phyloP scores from a whole-genome alignment of 257 asterid genomes.

The Fraxinus americana region DNA sequence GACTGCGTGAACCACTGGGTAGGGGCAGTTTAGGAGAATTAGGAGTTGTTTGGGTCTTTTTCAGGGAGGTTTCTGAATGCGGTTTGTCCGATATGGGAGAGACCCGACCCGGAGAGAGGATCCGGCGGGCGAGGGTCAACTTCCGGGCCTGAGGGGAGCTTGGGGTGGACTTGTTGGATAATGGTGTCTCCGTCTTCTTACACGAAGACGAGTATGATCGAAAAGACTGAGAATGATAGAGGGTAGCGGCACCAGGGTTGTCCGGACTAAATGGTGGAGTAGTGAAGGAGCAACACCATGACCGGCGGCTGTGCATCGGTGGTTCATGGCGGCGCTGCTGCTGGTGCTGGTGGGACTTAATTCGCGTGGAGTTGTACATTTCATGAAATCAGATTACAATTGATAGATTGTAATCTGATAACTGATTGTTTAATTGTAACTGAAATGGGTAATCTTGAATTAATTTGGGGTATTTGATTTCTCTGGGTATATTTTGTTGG shows the following conservation, averaged over 20 bases:
- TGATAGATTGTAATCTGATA: background rate
- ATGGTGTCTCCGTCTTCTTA: conserved; percentile 49
- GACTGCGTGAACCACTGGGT: conserved; percentile 28
- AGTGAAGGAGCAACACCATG: conserved; percentile 89
- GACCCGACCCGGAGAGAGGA: conserved; percentile 96
- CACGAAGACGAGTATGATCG: conserved; percentile 37
- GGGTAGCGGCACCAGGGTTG: conserved; percentile 23
- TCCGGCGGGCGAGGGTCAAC: conserved; percentile 64
- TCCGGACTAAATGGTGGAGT: conserved; percentile 83
- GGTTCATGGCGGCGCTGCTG: conserved; percentile 49
- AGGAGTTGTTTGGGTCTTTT: conserved; percentile 17
- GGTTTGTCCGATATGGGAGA: conserved; percentile 71
- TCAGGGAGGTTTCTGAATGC: conserved; percentile 4
- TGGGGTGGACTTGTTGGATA: conserved; percentile 41
- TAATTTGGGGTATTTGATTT: conserved; percentile 1
- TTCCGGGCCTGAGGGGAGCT: conserved; percentile 59
- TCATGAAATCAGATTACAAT: conserved; percentile 7
- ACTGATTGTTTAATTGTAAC: conserved; percentile 18
- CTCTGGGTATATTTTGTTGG: conserved; percentile 7
- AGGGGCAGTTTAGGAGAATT: conserved; percentile 39
- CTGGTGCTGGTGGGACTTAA: conserved; percentile 25
- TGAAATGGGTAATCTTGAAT: background rate
- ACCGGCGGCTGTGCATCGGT: conserved; percentile 60
- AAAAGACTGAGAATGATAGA: conserved; percentile 29
- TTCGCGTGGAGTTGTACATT: conserved; percentile 48